Conservation (phyloP, 768 basidiomycete genomes). For the Chalciporus piperatus region DNA sequence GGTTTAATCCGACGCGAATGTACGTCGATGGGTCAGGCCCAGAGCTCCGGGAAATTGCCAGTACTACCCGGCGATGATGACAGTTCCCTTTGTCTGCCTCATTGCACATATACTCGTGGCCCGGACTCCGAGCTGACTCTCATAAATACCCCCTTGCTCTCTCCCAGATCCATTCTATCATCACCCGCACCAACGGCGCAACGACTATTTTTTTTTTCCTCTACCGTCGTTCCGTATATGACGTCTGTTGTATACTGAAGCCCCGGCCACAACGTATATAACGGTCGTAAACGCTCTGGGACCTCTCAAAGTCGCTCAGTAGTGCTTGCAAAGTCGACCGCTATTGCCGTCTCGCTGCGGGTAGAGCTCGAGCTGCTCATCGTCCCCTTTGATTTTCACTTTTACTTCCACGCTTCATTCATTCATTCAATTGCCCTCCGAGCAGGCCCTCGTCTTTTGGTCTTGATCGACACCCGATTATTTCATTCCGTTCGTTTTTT, state of each 20-base stretch:
- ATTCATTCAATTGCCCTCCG: neutral
- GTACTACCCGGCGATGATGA: neutral
- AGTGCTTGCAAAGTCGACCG: neutral
- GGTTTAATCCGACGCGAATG: neutral
- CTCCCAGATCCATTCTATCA: neutral
- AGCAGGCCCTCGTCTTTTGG: constrained; percentile 15
- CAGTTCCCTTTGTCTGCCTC: constrained; percentile 2
- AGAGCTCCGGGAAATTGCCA: too few relatives aligned
- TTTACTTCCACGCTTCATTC: neutral
- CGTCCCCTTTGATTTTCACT: neutral
- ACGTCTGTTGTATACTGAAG: constrained; percentile 9
- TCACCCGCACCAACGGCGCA: constrained; percentile 1
- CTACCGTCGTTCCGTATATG: constrained; percentile 16
- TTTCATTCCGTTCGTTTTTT: too few relatives aligned
- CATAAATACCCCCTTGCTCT: neutral
- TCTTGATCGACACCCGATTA: neutral
- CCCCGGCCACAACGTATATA: constrained; percentile 9
- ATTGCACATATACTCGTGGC: neutral
- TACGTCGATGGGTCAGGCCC: neutral
- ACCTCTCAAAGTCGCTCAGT: neutral
- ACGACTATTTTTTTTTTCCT: neutral
- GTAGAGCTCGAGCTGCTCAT: neutral
- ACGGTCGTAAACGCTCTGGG: neutral
- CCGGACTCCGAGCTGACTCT: neutral
- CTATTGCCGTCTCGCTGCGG: neutral